Percentiles rank a stretch among this genome's conserved stretches.
These are phyloP conservation scores for Candida fluviatilis DNA, from an alignment of 805 yeast species.

Conservation along the genomic window DNA sequence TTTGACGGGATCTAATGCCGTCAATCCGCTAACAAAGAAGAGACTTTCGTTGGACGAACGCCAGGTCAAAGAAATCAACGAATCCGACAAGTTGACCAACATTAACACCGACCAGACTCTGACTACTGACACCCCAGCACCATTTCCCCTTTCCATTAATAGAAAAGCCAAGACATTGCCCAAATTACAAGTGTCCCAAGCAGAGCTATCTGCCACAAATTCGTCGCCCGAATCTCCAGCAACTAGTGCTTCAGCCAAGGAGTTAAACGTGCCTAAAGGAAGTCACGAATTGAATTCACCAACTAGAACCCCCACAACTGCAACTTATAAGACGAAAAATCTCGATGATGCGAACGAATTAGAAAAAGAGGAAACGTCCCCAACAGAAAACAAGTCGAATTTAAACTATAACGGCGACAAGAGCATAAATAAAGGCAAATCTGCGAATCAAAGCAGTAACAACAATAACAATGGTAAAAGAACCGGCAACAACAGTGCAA, in stretches of 20 bases:
- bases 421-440: too few species aligned
- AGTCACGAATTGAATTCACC: conserved; percentile 1
- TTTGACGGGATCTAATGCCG: conserved; percentile 14
- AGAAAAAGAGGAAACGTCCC: too few species aligned
- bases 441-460: neutral
- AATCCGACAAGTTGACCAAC: neutral
- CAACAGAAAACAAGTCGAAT: too few species aligned
- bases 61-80: conserved; percentile 1
- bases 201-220: neutral
- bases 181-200: neutral
- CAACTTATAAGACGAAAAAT: neutral
- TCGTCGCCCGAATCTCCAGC: neutral
- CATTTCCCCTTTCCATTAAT: neutral
- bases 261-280: neutral
- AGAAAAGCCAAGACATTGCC: neutral
- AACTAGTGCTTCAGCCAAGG: neutral
- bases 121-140: neutral
- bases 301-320: neutral
- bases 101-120: too few species aligned
- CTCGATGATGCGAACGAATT: too few species aligned
- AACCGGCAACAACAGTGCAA: neutral
- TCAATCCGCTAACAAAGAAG: neutral
- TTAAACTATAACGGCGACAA: neutral
- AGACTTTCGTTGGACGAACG: conserved; percentile 26
- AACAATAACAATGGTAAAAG: conserved; percentile 1